These are phyloP conservation scores for Rhynchosporium graminicola DNA, from an alignment of 2,329 filamentous ascomycete genomes.

Conservation along the genomic window DNA sequence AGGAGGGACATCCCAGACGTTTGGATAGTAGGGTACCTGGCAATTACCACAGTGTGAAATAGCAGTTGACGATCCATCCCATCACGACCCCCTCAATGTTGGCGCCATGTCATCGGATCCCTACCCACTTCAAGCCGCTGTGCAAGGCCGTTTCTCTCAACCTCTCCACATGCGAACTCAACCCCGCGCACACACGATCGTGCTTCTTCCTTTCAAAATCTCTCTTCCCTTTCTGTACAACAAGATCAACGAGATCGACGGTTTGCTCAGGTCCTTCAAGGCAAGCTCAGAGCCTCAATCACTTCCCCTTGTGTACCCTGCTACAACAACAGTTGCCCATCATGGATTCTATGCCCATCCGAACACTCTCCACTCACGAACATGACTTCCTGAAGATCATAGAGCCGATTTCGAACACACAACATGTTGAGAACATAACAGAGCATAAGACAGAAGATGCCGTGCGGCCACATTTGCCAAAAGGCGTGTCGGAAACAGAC, in stretches of 20 bases:
- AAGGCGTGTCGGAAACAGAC: slow-evolving; percentile 26
- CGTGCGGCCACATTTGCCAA: slow-evolving; percentile 29
- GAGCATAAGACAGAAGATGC: slow-evolving; percentile 17
- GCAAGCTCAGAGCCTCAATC: neutral
- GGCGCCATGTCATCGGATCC: slow-evolving; percentile 16
- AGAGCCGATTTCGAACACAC: slow-evolving; percentile 18
- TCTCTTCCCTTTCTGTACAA: neutral
- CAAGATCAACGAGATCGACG: neutral
- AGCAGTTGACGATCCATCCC: slow-evolving; percentile 11
- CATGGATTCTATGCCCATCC: slow-evolving; percentile 33
- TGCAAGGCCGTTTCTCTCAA: slow-evolving; percentile 6
- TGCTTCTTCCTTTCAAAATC: slow-evolving; percentile 8
- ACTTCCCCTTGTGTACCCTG: slow-evolving; percentile 1
- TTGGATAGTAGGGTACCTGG: no score
- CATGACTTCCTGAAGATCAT: slow-evolving; percentile 19
- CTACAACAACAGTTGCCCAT: slow-evolving; percentile 12
- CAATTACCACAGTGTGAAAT: neutral
- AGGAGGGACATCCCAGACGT: slow-evolving; percentile 1
- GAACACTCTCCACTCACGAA: slow-evolving; percentile 19
- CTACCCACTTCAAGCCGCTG: slow-evolving; percentile 8
- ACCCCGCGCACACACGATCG: slow-evolving; percentile 3
- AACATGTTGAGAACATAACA: slow-evolving; percentile 33
- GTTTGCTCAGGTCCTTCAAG: slow-evolving; percentile 1
- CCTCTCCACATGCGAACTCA: neutral
- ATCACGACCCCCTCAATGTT: slow-evolving; percentile 10